Conservation (phyloP, 75 land plant genomes). For the Pinus taeda region DNA sequence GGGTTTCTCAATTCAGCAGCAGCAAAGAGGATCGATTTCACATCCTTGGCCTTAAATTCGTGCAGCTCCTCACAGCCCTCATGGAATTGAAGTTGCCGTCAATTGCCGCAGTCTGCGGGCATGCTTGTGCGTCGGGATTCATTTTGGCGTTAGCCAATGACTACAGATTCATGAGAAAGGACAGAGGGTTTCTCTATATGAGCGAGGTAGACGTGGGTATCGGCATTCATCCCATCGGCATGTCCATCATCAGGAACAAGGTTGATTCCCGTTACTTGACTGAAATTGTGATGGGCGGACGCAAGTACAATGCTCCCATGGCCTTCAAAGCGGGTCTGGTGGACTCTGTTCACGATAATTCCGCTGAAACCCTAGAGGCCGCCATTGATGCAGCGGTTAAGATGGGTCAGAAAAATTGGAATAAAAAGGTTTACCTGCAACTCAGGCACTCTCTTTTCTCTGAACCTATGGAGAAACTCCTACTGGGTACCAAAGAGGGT, state of each 20-base stretch:
- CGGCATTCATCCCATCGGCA: constrained; percentile 13
- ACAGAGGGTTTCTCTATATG: constrained; percentile 38
- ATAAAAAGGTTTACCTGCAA: constrained; percentile 17
- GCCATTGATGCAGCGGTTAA: constrained; percentile 24
- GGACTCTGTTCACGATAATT: constrained; percentile 17
- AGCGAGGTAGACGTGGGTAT: constrained; percentile 43
- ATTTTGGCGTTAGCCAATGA: too few relatives aligned
- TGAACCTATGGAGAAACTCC: neutral
- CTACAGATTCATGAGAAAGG: constrained; percentile 20
- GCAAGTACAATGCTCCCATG: too few relatives aligned
- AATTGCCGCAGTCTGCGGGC: constrained; percentile 41
- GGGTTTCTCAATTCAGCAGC: neutral
- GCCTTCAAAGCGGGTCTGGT: constrained; percentile 30
- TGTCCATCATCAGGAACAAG: constrained; percentile 29
- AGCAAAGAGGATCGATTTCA: too few relatives aligned
- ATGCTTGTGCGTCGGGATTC: constrained; percentile 8
- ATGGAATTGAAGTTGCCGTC: too few relatives aligned
- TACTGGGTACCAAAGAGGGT: too few relatives aligned
- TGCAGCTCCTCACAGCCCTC: too few relatives aligned
- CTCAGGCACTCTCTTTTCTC: constrained; percentile 25
- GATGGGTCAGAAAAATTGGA: constrained; percentile 35
- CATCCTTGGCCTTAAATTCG: too few relatives aligned
- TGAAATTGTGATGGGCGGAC: too few relatives aligned
- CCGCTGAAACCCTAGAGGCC: constrained; percentile 28
- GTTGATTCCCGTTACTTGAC: constrained; percentile 10